Conservation (phyloP, 1,284 basidiomycete genomes). For the Ceratobasidium sp. region DNA sequence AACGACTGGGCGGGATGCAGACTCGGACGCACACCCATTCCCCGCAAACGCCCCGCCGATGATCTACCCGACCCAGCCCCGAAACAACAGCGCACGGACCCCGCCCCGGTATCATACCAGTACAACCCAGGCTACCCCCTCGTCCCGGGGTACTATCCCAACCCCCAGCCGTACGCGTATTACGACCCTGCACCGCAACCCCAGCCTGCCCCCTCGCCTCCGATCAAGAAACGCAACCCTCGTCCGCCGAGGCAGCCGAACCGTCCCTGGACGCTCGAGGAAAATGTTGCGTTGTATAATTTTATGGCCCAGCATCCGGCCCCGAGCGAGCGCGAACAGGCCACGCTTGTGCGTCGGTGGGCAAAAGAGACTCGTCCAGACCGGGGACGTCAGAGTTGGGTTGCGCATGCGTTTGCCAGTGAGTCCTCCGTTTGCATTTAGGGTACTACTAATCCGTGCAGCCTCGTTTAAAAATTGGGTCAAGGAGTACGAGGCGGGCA, state of each 20-base stretch:
- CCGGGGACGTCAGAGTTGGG: slow-evolving; percentile 30
- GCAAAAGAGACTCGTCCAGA: slow-evolving; percentile 27
- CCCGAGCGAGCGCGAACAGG: slow-evolving; percentile 24
- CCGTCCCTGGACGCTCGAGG: slow-evolving; percentile 21
- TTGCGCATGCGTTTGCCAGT: slow-evolving; percentile 31
- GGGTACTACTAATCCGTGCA: background rate
- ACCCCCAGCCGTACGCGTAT: slow-evolving; percentile 11
- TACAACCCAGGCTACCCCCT: slow-evolving; percentile 21
- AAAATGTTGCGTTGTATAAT: slow-evolving; percentile 23
- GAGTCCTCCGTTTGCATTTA: background rate
- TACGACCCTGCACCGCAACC: slow-evolving; percentile 1
- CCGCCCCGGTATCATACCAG: background rate
- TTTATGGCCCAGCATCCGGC: slow-evolving; percentile 20
- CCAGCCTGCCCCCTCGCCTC: background rate
- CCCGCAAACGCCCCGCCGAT: slow-evolving; percentile 24
- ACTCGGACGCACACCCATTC: slow-evolving; percentile 4
- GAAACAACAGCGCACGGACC: slow-evolving; percentile 23
- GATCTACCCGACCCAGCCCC: background rate
- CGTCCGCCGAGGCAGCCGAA: slow-evolving; percentile 19
- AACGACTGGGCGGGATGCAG: slow-evolving; percentile 27
- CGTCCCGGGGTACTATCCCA: slow-evolving; percentile 16
- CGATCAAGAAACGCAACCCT: slow-evolving; percentile 10
- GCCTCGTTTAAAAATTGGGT: slow-evolving; percentile 34
- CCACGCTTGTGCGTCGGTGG: slow-evolving; percentile 22
- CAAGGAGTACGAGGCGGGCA: slow-evolving; percentile 26